Evolutionary conservation across 768 basidiomycete species (phyloP), one percentile per base, ranked within the genome.

Genomic region (Mycena indigotica): DNA sequence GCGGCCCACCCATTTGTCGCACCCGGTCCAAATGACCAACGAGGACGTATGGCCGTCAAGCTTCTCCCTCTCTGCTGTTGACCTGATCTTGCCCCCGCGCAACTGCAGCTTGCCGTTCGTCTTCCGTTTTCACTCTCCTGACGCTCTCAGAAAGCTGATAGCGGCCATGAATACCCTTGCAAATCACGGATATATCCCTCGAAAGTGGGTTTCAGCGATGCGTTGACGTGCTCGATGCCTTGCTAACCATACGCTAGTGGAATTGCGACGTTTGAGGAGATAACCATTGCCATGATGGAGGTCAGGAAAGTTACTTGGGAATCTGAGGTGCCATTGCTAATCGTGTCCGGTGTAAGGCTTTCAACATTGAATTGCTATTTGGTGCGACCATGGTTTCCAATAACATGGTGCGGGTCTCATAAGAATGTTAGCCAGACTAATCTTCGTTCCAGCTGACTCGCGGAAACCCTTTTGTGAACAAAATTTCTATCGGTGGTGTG

Each of bases 181-280:
- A 5, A 54, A 54, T 21, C 52, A 54, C 28, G 52, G 57, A 26
- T 59, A 59, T 29, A 59, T 59, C 21, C 57, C 57, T 21, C 38
- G 57, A 52, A 58, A 58, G 57, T 58, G 49, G 23, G 56, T n/a
- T n/a, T n/a, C n/a, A n/a, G n/a, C n/a, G 21, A 28, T 41, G 40
- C 53, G n/a, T n/a, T n/a, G n/a, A n/a, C n/a, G n/a, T n/a, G n/a
- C n/a, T n/a, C n/a, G n/a, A n/a, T n/a, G n/a, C n/a, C n/a, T n/a
- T n/a, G n/a, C n/a, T n/a, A n/a, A n/a, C n/a, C n/a, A n/a, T n/a
- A 29, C 26, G 25, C 25, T 49, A 54, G 53, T 35, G 57, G 57
- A 24, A 51, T 60, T 39, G 58, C 53, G 25, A 55, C 53, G 38
- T 60, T 60, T 26, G 58, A 60, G 50, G 38, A 60, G 45, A 60